Percentiles rank a stretch among this genome's conserved stretches.
Evolutionary conservation across 768 basidiomycete genomes (phyloP).

Genomic region (Pleurotus giganteus): DNA sequence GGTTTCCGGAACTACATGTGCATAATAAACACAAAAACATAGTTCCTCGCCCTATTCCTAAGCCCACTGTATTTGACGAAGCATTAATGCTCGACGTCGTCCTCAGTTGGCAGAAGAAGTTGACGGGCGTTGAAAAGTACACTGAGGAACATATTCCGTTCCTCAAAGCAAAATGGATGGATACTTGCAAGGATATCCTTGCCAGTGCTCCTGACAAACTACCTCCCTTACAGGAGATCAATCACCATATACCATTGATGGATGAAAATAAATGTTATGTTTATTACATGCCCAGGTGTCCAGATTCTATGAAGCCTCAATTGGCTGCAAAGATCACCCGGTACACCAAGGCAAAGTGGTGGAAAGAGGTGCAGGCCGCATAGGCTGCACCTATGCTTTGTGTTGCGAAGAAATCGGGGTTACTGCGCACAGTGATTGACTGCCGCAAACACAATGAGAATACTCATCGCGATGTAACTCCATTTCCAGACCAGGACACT

Average conservation of each 20-base stretch:
- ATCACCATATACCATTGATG: constrained; percentile 36
- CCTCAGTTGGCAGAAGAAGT: no score
- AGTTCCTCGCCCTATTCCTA: no score
- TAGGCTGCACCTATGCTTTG: constrained; percentile 31
- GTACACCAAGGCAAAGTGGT: constrained; percentile 33
- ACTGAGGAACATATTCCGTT: neutral
- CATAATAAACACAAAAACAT: neutral
- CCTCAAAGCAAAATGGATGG: constrained; percentile 19
- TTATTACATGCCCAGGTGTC: constrained; percentile 29
- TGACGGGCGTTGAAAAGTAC: no score
- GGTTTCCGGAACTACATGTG: neutral
- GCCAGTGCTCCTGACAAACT: constrained; percentile 19
- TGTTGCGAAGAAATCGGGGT: constrained; percentile 27
- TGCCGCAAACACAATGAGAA: constrained; percentile 36
- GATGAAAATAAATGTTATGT: constrained; percentile 28
- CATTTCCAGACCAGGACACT: constrained; percentile 37
- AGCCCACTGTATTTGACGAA: no score
- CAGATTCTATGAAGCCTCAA: constrained; percentile 23
- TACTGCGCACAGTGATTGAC: constrained; percentile 34
- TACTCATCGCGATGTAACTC: constrained; percentile 35
- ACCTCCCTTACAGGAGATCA: constrained; percentile 33
- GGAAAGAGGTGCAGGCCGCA: constrained; percentile 19
- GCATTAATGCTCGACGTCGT: no score
- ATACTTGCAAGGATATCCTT: constrained; percentile 21
- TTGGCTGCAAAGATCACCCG: constrained; percentile 28